Conservation (phyloP, 306 rosid genomes). For the Pterocarpus santalinus region DNA sequence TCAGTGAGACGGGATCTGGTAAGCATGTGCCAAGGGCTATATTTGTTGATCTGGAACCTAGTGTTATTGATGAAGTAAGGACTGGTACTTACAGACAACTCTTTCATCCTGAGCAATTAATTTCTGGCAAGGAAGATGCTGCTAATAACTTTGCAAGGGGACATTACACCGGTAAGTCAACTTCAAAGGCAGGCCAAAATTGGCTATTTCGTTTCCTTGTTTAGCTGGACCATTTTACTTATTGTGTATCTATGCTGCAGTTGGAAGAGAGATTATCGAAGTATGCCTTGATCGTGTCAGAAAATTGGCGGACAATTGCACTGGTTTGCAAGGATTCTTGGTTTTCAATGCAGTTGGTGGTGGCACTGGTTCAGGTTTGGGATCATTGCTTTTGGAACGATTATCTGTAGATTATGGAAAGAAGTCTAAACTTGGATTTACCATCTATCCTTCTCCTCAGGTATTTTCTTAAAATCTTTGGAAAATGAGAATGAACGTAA, state of each 20-base stretch:
- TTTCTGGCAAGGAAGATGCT: conserved; percentile 86
- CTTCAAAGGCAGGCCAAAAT: conserved; percentile 30
- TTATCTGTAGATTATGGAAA: conserved; percentile 81
- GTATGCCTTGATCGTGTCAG: conserved; percentile 80
- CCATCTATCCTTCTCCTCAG: conserved; percentile 87
- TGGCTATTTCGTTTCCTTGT: neutral
- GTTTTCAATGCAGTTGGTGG: conserved; percentile 88
- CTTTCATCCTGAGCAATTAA: conserved; percentile 82
- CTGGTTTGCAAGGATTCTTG: conserved; percentile 83
- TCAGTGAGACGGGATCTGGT: conserved; percentile 78
- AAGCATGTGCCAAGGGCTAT: conserved; percentile 79
- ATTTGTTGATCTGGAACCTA: conserved; percentile 84
- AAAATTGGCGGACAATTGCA: conserved; percentile 79
- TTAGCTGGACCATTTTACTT: conserved; percentile 39
- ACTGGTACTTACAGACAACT: conserved; percentile 74
- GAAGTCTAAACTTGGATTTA: conserved; percentile 78
- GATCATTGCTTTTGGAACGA: conserved; percentile 77
- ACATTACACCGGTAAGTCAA: conserved; percentile 70
- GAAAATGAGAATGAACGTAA: conserved; percentile 5
- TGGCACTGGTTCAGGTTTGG: conserved; percentile 88
- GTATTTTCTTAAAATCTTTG: conserved; percentile 45
- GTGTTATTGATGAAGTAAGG: conserved; percentile 76
- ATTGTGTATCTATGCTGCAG: conserved; percentile 56
- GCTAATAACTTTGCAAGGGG: conserved; percentile 86
- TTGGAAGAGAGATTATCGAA: conserved; percentile 78